A percentile compares a stretch with the other conserved stretches of the same genome.
phyloP scores from a whole-genome alignment of 495 filamentous ascomycete species.

The Tuber borchii region DNA sequence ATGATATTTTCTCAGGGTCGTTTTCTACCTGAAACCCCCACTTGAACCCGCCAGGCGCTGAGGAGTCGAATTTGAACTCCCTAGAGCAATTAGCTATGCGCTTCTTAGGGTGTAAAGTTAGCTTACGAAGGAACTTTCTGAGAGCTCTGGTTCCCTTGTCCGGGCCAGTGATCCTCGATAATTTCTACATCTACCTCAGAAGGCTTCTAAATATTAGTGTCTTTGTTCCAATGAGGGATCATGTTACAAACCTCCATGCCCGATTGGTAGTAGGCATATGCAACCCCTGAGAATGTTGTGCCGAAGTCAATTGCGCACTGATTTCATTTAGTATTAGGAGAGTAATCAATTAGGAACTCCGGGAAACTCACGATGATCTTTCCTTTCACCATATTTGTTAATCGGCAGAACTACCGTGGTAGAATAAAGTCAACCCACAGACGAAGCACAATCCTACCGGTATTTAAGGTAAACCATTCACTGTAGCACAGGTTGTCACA shows the following conservation, averaged over 20 bases:
- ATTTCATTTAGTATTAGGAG: background rate
- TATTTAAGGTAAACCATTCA: background rate
- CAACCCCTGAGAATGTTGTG: constrained; percentile 22
- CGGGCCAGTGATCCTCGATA: constrained; percentile 3
- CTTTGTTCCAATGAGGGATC: background rate
- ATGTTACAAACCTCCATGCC: background rate
- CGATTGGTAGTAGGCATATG: constrained; percentile 9
- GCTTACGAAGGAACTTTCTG: constrained; percentile 1
- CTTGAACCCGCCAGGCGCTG: constrained; percentile 20
- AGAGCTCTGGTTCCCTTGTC: background rate
- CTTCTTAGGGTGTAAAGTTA: background rate
- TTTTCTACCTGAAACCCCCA: constrained; percentile 31
- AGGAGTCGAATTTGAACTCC: constrained; percentile 24
- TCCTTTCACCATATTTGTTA: background rate
- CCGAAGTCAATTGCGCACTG: constrained; percentile 24
- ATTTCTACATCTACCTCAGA: constrained; percentile 1
- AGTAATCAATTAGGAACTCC: background rate
- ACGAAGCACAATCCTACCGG: background rate
- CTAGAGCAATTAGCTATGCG: background rate
- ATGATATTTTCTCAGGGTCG: constrained; percentile 22
- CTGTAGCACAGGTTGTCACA: background rate
- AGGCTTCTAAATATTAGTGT: background rate
- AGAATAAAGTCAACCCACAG: background rate
- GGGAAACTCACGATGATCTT: background rate
- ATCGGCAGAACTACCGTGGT: background rate